Conservation (phyloP, 1,139 yeast genomes). For the Geotrichum bryndzae region DNA sequence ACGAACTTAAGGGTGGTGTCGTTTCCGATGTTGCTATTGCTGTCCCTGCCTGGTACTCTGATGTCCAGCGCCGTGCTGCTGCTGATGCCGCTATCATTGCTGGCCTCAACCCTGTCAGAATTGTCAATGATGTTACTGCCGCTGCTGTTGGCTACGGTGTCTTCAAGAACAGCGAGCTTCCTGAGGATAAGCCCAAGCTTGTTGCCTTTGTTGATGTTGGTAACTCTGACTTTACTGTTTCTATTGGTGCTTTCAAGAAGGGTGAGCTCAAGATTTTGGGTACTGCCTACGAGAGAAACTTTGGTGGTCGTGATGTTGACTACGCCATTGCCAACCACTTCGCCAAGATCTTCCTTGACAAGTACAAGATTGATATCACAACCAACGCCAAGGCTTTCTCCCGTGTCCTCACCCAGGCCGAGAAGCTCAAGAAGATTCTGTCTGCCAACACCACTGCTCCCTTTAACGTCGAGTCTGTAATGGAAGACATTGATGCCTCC, state of each 20-base stretch:
- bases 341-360: slow-evolving; percentile 82
- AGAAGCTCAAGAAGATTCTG: slow-evolving; percentile 88
- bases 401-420: slow-evolving; percentile 87
- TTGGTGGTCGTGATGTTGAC: slow-evolving; percentile 98
- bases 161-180: slow-evolving; percentile 87
- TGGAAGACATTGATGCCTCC: slow-evolving; percentile 95
- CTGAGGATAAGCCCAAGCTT: slow-evolving; percentile 84
- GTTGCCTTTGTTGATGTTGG: slow-evolving; percentile 96
- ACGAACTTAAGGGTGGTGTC: slow-evolving; percentile 66
- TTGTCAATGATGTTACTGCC: slow-evolving; percentile 94
- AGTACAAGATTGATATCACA: slow-evolving; percentile 88
- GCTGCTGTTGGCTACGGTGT: slow-evolving; percentile 99
- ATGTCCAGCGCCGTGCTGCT: slow-evolving; percentile 93
- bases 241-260: slow-evolving; percentile 86
- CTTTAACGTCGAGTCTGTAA: slow-evolving; percentile 88
- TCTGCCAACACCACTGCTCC: slow-evolving; percentile 96
- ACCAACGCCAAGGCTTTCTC: slow-evolving; percentile 92
- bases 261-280: slow-evolving; percentile 94
- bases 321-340: slow-evolving; percentile 89
- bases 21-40: slow-evolving; percentile 87
- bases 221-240: slow-evolving; percentile 88
- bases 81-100: slow-evolving; percentile 94
- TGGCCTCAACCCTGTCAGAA: slow-evolving; percentile 95
- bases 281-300: slow-evolving; percentile 88
- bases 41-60: slow-evolving; percentile 97